These are phyloP conservation scores for Penicillium lividum DNA, from an alignment of 495 filamentous ascomycete species.

Conservation along the genomic window DNA sequence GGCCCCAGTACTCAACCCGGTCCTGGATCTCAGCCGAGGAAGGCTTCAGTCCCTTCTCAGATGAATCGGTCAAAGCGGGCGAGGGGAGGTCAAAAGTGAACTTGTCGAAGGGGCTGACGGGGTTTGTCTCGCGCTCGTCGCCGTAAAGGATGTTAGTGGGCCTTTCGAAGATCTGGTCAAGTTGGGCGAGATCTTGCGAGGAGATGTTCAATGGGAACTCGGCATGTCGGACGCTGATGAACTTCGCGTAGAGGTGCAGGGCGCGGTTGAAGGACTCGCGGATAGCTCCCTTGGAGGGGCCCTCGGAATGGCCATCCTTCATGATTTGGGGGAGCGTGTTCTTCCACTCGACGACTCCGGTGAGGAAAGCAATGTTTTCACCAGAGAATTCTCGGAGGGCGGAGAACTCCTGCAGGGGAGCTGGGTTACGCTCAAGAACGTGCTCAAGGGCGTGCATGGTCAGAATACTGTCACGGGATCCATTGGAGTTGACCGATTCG, in stretches of 20 bases:
- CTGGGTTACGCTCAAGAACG: constrained; percentile 54
- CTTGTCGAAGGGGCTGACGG: constrained; percentile 35
- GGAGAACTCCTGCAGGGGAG: constrained; percentile 58
- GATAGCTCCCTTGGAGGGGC: constrained; percentile 24
- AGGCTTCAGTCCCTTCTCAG: constrained; percentile 21
- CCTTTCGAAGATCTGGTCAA: constrained; percentile 52
- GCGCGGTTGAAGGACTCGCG: constrained; percentile 51
- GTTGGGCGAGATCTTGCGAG: constrained; percentile 41
- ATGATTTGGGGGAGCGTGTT: constrained; percentile 18
- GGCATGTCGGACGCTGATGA: constrained; percentile 54
- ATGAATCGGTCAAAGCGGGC: background rate
- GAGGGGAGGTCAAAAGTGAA: constrained; percentile 1
- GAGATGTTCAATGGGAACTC: constrained; percentile 67
- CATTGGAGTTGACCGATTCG: constrained; percentile 27
- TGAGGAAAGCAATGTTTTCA: constrained; percentile 69
- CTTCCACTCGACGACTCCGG: constrained; percentile 57
- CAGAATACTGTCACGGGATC: constrained; percentile 43
- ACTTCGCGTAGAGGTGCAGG: constrained; percentile 58
- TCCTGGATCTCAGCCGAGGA: constrained; percentile 23
- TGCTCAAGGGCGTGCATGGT: constrained; percentile 62
- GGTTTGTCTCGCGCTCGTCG: constrained; percentile 28
- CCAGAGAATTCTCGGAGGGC: constrained; percentile 66
- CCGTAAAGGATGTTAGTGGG: constrained; percentile 38
- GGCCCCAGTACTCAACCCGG: constrained; percentile 35
- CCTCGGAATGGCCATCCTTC: background rate